phyloP scores from a whole-genome alignment of 306 rosid species.

The Chamaecrista fasciculata region DNA sequence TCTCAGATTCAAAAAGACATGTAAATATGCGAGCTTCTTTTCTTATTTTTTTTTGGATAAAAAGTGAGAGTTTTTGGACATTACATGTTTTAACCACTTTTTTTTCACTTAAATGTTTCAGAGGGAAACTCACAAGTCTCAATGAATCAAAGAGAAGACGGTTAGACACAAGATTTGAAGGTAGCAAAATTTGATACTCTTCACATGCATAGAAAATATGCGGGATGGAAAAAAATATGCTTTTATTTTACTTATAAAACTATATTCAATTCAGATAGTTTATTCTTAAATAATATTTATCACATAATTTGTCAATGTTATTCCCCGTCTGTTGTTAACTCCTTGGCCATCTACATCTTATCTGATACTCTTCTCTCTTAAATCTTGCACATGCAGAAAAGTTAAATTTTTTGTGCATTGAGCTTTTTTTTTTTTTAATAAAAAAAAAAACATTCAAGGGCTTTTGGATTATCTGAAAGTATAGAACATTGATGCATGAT shows the following conservation, averaged over 20 bases:
- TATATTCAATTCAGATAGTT: too few relatives aligned
- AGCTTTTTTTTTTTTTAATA: too few relatives aligned
- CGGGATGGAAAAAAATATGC: conserved; percentile 8
- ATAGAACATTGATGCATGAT: not conserved
- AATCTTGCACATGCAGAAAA: not conserved
- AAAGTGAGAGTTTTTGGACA: not conserved
- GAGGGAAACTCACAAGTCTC: conserved; percentile 61
- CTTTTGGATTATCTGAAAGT: not conserved
- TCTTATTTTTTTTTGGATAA: too few relatives aligned
- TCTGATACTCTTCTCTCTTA: not conserved
- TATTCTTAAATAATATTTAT: not conserved
- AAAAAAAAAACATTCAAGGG: too few relatives aligned
- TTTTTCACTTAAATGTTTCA: conserved; percentile 42
- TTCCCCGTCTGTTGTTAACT: not conserved
- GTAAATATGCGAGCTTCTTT: conserved; percentile 48
- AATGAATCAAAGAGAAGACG: conserved; percentile 72
- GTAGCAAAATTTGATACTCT: conserved; percentile 46
- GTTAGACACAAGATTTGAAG: conserved; percentile 67
- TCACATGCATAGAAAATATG: too few relatives aligned
- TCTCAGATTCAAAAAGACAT: conserved; percentile 70
- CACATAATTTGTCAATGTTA: not conserved
- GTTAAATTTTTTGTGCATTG: not conserved
- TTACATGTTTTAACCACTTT: conserved; percentile 9
- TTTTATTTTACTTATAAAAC: too few relatives aligned
- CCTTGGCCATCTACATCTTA: not conserved